Conservation (phyloP, 176 grass and related monocot genomes). For the Aegilops sharonensis region DNA sequence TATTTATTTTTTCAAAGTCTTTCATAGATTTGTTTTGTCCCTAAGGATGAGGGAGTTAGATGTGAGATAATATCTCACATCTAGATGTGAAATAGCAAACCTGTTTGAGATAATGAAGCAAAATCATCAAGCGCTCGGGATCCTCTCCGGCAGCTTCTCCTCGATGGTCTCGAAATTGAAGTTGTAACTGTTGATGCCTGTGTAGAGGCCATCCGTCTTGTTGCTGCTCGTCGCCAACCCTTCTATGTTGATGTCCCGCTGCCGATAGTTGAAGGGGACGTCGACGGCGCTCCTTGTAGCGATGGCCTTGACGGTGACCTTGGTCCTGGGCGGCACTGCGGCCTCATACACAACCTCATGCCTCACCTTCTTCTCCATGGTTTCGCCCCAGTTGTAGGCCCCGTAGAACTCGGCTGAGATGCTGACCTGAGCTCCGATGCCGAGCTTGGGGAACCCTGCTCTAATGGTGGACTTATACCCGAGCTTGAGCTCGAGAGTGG, state of each 20-base stretch:
- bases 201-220: not conserved
- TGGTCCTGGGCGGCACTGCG: not conserved
- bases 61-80: too few relatives aligned
- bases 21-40: too few relatives aligned
- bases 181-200: not conserved
- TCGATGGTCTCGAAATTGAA: not conserved
- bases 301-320: not conserved
- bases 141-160: not conserved
- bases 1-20: too few relatives aligned
- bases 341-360: not conserved
- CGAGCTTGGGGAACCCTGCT: not conserved
- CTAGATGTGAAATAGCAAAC: too few relatives aligned
- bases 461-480: not conserved
- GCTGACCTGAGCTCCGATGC: not conserved
- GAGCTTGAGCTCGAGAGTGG: not conserved
- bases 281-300: not conserved
- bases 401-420: not conserved
- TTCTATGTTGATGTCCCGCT: not conserved
- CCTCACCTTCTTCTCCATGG: not conserved
- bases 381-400: not conserved
- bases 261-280: not conserved
- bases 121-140: not conserved
- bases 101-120: too few relatives aligned
- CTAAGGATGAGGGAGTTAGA: too few relatives aligned
- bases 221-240: rapidly evolving